These are phyloP conservation scores for Penicillium odoratum DNA, from an alignment of 495 filamentous ascomycete species.

Conservation along the genomic window DNA sequence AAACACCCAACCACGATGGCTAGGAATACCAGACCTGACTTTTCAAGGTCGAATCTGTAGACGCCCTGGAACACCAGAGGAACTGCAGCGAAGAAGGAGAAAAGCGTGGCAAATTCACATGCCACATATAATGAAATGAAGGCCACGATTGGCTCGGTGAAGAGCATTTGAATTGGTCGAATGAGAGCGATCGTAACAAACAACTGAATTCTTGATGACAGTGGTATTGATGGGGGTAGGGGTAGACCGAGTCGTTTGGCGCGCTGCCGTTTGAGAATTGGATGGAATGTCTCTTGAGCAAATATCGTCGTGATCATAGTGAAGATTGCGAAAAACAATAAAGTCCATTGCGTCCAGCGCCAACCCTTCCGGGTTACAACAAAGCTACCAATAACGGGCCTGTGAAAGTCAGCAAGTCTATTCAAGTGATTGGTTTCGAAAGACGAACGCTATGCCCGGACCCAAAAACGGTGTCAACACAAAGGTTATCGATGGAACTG, in stretches of 20 bases:
- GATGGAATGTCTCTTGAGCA: conserved; percentile 63
- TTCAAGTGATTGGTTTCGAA: not conserved
- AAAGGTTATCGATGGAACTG: conserved; percentile 34
- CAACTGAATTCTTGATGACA: conserved; percentile 38
- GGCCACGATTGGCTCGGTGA: conserved; percentile 64
- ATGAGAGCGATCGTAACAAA: conserved; percentile 57
- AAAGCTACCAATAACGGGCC: conserved; percentile 66
- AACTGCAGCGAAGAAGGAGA: conserved; percentile 65
- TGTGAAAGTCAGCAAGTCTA: conserved; percentile 36
- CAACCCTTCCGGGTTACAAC: conserved; percentile 56
- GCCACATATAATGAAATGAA: conserved; percentile 61
- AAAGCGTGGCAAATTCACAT: conserved; percentile 65
- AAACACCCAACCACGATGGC: conserved; percentile 57
- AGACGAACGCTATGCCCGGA: conserved; percentile 36
- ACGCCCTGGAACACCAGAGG: conserved; percentile 52
- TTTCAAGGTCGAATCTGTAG: conserved; percentile 50
- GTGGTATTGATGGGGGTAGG: conserved; percentile 36
- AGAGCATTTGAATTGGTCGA: conserved; percentile 64
- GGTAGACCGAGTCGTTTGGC: conserved; percentile 43
- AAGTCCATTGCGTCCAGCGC: conserved; percentile 63
- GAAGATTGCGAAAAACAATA: conserved; percentile 48
- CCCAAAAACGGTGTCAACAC: conserved; percentile 42
- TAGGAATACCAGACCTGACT: conserved; percentile 60
- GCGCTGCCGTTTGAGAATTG: conserved; percentile 55
- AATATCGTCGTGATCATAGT: conserved; percentile 24